These are phyloP conservation scores for Boletus pseudo-olivaceus DNA, from an alignment of 768 basidiomycete species.

Conservation along the genomic window DNA sequence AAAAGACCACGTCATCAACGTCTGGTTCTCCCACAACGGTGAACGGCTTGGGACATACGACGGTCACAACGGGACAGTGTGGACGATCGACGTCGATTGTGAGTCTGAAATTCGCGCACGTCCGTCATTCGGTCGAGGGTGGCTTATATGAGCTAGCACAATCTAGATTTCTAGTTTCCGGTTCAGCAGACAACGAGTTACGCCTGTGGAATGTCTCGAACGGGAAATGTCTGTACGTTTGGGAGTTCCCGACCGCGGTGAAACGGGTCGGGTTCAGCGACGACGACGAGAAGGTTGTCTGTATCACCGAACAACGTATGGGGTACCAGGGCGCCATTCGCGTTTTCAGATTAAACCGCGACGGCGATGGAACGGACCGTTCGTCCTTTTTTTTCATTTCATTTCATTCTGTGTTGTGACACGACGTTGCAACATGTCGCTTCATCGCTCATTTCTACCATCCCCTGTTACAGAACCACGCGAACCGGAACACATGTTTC, in stretches of 20 bases:
- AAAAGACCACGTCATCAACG: conserved; percentile 94
- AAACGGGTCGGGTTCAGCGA: conserved; percentile 93
- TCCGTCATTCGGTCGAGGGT: not conserved
- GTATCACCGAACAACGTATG: conserved; percentile 97
- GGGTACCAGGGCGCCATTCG: conserved; percentile 88
- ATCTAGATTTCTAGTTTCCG: conserved; percentile 83
- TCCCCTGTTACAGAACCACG: conserved; percentile 52
- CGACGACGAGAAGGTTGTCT: conserved; percentile 78
- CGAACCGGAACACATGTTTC: conserved; percentile 76
- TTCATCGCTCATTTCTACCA: not conserved
- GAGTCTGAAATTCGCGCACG: conserved; percentile 31
- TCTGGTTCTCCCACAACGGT: conserved; percentile 97
- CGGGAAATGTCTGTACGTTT: conserved; percentile 89
- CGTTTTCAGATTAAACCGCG: conserved; percentile 82
- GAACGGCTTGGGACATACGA: conserved; percentile 96
- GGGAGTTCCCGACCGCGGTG: conserved; percentile 98
- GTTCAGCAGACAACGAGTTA: conserved; percentile 91
- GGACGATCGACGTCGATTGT: conserved; percentile 98
- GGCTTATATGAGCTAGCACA: conserved; percentile 48
- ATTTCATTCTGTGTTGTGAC: not conserved
- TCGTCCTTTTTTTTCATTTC: conserved; percentile 28
- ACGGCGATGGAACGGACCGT: conserved; percentile 81
- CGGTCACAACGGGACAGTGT: conserved; percentile 93
- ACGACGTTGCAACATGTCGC: not conserved
- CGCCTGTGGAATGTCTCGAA: conserved; percentile 85